phyloP scores from a whole-genome alignment of 805 yeast species.

The Schwanniomyces polymorphus region DNA sequence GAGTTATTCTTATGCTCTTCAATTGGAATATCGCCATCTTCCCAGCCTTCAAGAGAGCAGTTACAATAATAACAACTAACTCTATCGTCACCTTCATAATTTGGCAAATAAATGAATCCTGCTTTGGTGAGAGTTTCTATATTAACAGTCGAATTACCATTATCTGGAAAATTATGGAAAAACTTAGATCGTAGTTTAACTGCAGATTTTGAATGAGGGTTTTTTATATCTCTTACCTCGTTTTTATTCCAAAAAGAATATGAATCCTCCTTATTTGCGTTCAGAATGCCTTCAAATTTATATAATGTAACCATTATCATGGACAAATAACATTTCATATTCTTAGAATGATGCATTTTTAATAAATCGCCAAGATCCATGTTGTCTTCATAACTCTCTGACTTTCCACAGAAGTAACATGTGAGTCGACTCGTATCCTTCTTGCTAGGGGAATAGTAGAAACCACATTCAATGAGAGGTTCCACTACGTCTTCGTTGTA shows the following conservation, averaged over 20 bases:
- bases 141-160: constrained; percentile 31
- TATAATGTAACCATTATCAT: constrained; percentile 7
- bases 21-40: constrained; percentile 58
- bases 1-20: constrained; percentile 48
- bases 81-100: constrained; percentile 28
- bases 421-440: constrained; percentile 49
- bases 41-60: constrained; percentile 50
- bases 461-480: constrained; percentile 55
- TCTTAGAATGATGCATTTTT: constrained; percentile 4
- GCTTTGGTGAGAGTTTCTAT: constrained; percentile 46
- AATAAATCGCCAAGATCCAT: constrained; percentile 1
- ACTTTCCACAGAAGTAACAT: constrained; percentile 56
- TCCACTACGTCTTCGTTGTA: constrained; percentile 7
- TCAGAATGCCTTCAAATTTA: constrained; percentile 1
- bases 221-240: constrained; percentile 21
- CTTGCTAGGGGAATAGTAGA: constrained; percentile 55
- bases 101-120: constrained; percentile 41
- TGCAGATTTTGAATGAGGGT: constrained; percentile 32
- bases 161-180: constrained; percentile 46
- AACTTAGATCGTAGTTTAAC: constrained; percentile 35
- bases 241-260: constrained; percentile 14
- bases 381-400: constrained; percentile 19
- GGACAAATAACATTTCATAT: constrained; percentile 14
- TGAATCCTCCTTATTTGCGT: background rate
- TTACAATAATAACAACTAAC: constrained; percentile 31